Conservation (phyloP, 257 asterid species). For the Mentha longifolia region DNA sequence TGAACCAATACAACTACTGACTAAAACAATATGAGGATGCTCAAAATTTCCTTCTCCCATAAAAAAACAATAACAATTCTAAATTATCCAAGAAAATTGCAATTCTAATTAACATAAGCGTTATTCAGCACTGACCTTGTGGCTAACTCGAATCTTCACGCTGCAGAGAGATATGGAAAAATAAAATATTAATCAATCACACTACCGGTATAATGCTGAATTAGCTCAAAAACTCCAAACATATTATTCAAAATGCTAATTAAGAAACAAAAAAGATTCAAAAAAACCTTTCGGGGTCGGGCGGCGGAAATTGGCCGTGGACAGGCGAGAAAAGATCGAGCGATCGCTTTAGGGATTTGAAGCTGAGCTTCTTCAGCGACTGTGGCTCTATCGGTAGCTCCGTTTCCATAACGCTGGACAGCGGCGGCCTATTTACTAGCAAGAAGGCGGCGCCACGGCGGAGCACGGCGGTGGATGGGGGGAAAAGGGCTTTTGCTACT, state of each 20-base stretch:
- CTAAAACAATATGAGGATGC: neutral
- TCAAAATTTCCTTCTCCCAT: neutral
- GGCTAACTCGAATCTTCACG: slow-evolving; percentile 81
- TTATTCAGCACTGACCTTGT: slow-evolving; percentile 62
- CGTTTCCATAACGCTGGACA: slow-evolving; percentile 51
- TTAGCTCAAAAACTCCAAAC: slow-evolving; percentile 1
- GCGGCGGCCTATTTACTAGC: neutral
- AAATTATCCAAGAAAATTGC: no score
- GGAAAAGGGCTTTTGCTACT: slow-evolving; percentile 6
- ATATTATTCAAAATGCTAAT: slow-evolving; percentile 1
- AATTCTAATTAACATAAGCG: neutral
- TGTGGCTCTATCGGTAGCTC: slow-evolving; percentile 92
- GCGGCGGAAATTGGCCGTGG: slow-evolving; percentile 75
- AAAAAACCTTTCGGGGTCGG: slow-evolving; percentile 73
- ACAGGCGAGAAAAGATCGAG: slow-evolving; percentile 93
- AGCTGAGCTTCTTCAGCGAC: slow-evolving; percentile 84
- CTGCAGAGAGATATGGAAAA: slow-evolving; percentile 48
- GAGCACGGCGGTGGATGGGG: slow-evolving; percentile 23
- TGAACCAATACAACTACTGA: neutral
- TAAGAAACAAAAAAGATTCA: no score
- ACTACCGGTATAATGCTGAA: slow-evolving; percentile 1
- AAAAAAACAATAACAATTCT: no score
- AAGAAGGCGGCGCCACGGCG: slow-evolving; percentile 2
- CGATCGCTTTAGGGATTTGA: slow-evolving; percentile 81
- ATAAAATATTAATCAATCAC: neutral